phyloP scores from a whole-genome alignment of 2,329 filamentous ascomycete genomes.

The Mycosphaerella sp. region DNA sequence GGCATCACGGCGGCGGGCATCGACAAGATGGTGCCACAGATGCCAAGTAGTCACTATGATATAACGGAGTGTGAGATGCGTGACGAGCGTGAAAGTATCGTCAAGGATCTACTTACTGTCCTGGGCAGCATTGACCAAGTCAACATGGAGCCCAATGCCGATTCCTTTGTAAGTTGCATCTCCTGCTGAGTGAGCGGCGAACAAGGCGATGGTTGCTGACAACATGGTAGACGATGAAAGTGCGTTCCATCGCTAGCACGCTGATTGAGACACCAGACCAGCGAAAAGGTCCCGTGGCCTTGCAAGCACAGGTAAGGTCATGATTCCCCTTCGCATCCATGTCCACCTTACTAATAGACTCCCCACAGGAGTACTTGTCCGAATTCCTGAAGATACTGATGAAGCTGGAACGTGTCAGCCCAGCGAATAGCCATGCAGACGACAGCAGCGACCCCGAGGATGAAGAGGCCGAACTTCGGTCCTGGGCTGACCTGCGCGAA shows the following conservation, averaged over 20 bases:
- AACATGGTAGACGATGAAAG: slow-evolving; percentile 63
- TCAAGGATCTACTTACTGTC: slow-evolving; percentile 70
- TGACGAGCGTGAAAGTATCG: slow-evolving; percentile 71
- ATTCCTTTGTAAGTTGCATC: slow-evolving; percentile 52
- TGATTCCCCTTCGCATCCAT: neutral
- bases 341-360: neutral
- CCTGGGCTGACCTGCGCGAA: slow-evolving; percentile 74
- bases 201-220: slow-evolving; percentile 1
- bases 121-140: slow-evolving; percentile 73
- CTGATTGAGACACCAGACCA: slow-evolving; percentile 59
- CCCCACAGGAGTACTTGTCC: slow-evolving; percentile 52
- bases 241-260: slow-evolving; percentile 76
- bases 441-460: slow-evolving; percentile 40
- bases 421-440: slow-evolving; percentile 40
- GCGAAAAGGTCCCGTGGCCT: slow-evolving; percentile 47
- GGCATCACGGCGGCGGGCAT: slow-evolving; percentile 36
- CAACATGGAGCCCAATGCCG: slow-evolving; percentile 70
- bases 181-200: neutral
- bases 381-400: slow-evolving; percentile 69
- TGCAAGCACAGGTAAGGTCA: slow-evolving; percentile 53
- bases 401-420: slow-evolving; percentile 62
- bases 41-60: slow-evolving; percentile 34
- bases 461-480: slow-evolving; percentile 68
- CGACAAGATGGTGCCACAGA: slow-evolving; percentile 32
- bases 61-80: slow-evolving; percentile 59